Base-by-base conservation (phyloP, 257 asterid genomes). In the Przewalskia tangutica region DNA sequence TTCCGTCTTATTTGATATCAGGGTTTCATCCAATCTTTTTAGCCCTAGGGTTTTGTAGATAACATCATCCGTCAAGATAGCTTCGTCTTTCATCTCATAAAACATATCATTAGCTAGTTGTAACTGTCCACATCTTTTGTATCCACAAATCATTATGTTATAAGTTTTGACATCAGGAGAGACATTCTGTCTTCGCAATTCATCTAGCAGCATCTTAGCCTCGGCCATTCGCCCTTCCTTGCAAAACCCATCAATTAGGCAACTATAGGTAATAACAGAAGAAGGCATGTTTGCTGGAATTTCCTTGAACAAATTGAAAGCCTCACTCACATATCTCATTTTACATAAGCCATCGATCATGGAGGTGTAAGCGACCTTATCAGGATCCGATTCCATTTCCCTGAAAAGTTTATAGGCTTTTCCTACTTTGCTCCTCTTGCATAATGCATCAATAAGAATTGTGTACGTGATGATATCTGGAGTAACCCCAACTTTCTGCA, bases 181-280 rank as follows among this genome's bases (percentile, higher is more conserved):
- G 20, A 90, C 17, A 65, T 80, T 79, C 81, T 82, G 80, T 56
- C 48, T 79, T 78, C 66, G 71, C 92, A 90, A 89, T 86, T 88
- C 90, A 20, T 82, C 82, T 34, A 86, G 58, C 82, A 91, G 58
- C 84, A 11, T 32, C 48, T 8, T 7, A 48, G 80, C 95, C 63
- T 67, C 65, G 46, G 85, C 88, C 86, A 82, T 51, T 18, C 81
- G 85, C 3, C 85, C 46, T 70, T 53, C 73, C 84, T 84, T 86
- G 81, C 81, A 89, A 80, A 84, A 89, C 20, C 90, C 93, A 79
- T 89, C 88, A 85, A 91, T 87, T 64, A 91, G 84, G 81, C 95
- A 90, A 17, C 93, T 90, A 84, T 88, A 91, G 8, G 94, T 92
- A 55, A 88, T 85, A 17, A 89, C 89, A 18, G 91, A 89, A n/a